Evolutionary conservation across 306 rosid genomes (phyloP), one percentile per base, ranked within the genome.

Genomic region (Ziziphus jujuba): DNA sequence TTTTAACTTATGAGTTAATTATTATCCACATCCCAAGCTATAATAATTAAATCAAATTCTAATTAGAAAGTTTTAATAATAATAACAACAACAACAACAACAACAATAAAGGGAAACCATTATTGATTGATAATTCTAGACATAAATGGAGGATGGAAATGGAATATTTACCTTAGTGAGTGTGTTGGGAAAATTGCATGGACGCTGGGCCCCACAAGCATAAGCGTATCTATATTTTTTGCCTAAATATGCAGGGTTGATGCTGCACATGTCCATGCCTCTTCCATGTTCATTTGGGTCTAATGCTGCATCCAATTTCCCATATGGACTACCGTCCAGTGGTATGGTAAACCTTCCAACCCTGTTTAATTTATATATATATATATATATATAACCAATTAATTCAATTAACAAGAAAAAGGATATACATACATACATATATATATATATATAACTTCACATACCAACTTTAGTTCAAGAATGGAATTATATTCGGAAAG

Each of bases 211-310:
- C 54, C 99, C 99, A 81, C 95, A 90, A 35, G 97, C 99, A 67
- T 90, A 93, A 34, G 97, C 89, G 68, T 84, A 93, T 87, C 95
- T 81, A 77, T 93, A 93, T 61, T 84, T 80, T 77, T 71, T 77
- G 45, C 99, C 99, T 68, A 90, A 34, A 66, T 67, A 74, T 5
- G 80, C 75, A 23, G 92, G 99, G 81, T 93, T 90, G 60, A 93
- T 80, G 84, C 89, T 88, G 75, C 99, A 93, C 99, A 93, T 93
- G 70, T 93, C 99, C 82, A 90, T 80, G 49, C 97, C 99, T 77
- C 58, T 88, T 5, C 99, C 97, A 67, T 93, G 99, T 76, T 93
- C 96, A 49, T 93, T 80, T 19, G 97, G 92, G 58, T 88, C 89
- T 68, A 93, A 70, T 48, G 97, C 99, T 71, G 95, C 84, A 40